phyloP scores from a whole-genome alignment of 331 rosid species.

The Malus hybrid region DNA sequence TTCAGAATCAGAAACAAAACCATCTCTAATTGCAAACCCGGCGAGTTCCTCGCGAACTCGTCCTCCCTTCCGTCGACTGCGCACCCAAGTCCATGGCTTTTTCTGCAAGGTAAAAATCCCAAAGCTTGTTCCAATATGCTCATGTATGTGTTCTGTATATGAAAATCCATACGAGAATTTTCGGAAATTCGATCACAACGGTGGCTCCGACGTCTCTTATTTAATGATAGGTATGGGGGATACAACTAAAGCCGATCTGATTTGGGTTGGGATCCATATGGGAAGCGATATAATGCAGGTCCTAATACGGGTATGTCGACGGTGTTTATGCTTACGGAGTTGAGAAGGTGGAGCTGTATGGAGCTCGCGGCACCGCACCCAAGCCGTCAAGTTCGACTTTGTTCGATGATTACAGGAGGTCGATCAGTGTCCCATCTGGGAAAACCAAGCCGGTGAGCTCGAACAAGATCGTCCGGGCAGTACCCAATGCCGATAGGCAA shows the following conservation, averaged over 20 bases:
- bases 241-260: slow-evolving; percentile 45
- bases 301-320: slow-evolving; percentile 46
- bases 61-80: no score
- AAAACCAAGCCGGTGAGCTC: slow-evolving; percentile 36
- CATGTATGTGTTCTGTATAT: slow-evolving; percentile 9
- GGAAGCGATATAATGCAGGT: slow-evolving; percentile 41
- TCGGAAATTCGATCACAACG: slow-evolving; percentile 39
- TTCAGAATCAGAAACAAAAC: no score
- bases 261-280: slow-evolving; percentile 47
- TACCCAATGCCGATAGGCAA: slow-evolving; percentile 64
- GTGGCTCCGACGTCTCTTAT: slow-evolving; percentile 18
- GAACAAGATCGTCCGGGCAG: slow-evolving; percentile 68
- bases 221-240: slow-evolving; percentile 43
- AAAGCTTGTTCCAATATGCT: no score
- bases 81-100: no score
- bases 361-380: slow-evolving; percentile 82
- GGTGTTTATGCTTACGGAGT: slow-evolving; percentile 81
- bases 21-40: no score
- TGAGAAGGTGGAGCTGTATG: slow-evolving; percentile 75
- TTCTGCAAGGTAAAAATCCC: no score
- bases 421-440: slow-evolving; percentile 44
- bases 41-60: no score
- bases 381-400: slow-evolving; percentile 60
- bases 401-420: slow-evolving; percentile 89
- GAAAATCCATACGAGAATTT: slow-evolving; percentile 49